These are phyloP conservation scores for Eucalyptus tenuipes DNA, from an alignment of 345 rosid genomes.

Conservation along the genomic window DNA sequence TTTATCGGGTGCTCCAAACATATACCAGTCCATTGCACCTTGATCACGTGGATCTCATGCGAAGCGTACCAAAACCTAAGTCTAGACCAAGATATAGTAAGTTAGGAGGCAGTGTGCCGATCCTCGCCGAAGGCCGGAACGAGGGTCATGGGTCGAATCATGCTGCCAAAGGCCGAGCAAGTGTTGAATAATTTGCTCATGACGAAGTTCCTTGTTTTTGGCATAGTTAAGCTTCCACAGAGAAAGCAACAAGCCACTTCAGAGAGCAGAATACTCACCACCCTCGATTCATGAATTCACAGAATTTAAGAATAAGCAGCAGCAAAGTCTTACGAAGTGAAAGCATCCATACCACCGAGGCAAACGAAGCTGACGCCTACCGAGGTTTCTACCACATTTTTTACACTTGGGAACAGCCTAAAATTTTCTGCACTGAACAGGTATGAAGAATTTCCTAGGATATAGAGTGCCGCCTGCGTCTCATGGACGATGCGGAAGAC, in stretches of 20 bases:
- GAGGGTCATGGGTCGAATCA: not conserved
- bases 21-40: not conserved
- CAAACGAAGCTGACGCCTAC: not conserved
- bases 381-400: not conserved
- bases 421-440: not conserved
- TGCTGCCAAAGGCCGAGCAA: not conserved
- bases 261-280: not conserved
- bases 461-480: constrained; percentile 70
- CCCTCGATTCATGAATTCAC: not conserved
- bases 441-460: constrained; percentile 14
- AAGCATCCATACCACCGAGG: not conserved
- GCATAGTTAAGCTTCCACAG: not conserved
- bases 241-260: not conserved
- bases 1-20: not conserved
- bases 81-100: not conserved
- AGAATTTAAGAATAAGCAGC: not conserved
- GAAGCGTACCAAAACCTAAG: not conserved
- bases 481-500: constrained; percentile 45
- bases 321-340: not conserved
- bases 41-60: not conserved
- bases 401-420: constrained; percentile 1
- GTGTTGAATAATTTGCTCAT: not conserved
- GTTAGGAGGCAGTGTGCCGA: not conserved
- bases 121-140: not conserved
- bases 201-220: not conserved